phyloP scores from a whole-genome alignment of 2,329 filamentous ascomycete species.

The Fusarium lyarnte region DNA sequence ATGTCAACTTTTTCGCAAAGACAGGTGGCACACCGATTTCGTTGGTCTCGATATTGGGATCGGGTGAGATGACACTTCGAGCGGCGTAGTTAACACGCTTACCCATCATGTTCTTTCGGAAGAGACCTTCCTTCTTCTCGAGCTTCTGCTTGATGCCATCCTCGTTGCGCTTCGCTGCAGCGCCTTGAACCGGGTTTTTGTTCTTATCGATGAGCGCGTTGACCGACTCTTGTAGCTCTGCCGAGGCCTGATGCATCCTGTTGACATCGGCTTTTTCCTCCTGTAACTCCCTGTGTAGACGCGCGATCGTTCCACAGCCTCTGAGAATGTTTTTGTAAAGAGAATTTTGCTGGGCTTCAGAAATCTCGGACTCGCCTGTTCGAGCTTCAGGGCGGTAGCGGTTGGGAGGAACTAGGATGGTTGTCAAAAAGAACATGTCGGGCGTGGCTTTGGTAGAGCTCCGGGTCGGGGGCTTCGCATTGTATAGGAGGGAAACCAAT shows the following conservation, averaged over 20 bases:
- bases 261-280: conserved; percentile 63
- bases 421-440: conserved; percentile 94
- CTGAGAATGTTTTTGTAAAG: conserved; percentile 87
- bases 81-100: conserved; percentile 99
- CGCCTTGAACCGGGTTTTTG: conserved; percentile 82
- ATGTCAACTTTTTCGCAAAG: conserved; percentile 95
- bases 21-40: conserved; percentile 99
- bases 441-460: conserved; percentile 68
- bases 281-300: conserved; percentile 68
- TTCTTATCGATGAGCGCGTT: conserved; percentile 94
- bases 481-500: conserved; percentile 85
- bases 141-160: conserved; percentile 98
- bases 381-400: conserved; percentile 87
- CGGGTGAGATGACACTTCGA: conserved; percentile 96
- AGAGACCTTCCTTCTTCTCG: conserved; percentile 98
- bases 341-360: conserved; percentile 88
- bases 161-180: conserved; percentile 80
- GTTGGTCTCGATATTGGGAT: conserved; percentile 98
- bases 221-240: conserved; percentile 85
- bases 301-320: conserved; percentile 76
- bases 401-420: conserved; percentile 90
- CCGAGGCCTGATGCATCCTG: conserved; percentile 83
- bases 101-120: conserved; percentile 99
- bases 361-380: conserved; percentile 81
- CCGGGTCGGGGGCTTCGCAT: conserved; percentile 71